Base-by-base conservation (phyloP, 1,139 yeast species). In the Zhuliangozyma blackwelliae region DNA sequence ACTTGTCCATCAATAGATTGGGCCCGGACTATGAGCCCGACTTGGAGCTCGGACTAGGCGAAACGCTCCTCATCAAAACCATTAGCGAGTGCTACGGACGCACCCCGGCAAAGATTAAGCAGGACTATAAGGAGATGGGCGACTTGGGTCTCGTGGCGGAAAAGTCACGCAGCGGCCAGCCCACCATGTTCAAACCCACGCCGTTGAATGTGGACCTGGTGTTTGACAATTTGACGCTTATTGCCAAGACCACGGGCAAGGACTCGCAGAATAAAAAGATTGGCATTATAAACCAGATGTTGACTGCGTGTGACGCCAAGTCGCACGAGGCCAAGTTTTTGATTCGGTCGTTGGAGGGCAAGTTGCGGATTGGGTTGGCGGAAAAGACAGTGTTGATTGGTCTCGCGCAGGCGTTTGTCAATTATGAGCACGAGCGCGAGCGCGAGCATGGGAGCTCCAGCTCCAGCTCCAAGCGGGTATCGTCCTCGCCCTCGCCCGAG, bases 21-120 rank as follows among this genome's bases (percentile, higher is more conserved):
- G 97, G 97, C 0, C 98, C 98, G 0, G 98, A 92, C 55, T 92
- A 92, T 55, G 96, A 88, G 52, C 75, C 75, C 0, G 96, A 94
- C 29, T 66, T 90, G 43, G 98, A 92, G 53, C 65, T 92, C 27
- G 97, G 98, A 0, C 71, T 92, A 3, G 99, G 98, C 10, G 98
- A 92, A 57, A 80, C 94, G 0, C 58, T 92, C 12, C 66, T 92
- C 29, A 79, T 89, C 53, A 92, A 90, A 54, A 94, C 98, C 0
- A 79, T 92, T 31, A 79, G 90, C 32, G 96, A 87, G 52, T 79
- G 96, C 37, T 90, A 95, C 13, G 98, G 98, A 1, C 71, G 96
- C 41, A 72, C 89, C 0, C 50, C 78, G 2, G 64, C 79, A 3
- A 87, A 82, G 45, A 75, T 92, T 40, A 88, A 80, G 55, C 67